phyloP scores from a whole-genome alignment of 345 rosid genomes.

The Nasturtium officinale region DNA sequence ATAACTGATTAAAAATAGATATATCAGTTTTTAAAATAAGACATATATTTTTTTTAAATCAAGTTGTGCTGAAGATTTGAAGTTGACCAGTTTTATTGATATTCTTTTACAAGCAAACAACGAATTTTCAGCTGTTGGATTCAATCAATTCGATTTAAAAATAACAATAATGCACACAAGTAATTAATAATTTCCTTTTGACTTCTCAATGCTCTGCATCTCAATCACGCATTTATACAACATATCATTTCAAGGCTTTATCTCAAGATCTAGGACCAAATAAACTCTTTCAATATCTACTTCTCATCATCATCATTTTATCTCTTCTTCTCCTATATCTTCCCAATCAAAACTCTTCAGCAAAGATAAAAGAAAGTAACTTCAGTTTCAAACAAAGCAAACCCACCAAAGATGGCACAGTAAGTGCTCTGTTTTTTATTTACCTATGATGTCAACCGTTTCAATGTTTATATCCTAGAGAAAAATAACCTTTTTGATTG shows the following conservation, averaged over 20 bases:
- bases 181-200: constrained; percentile 17
- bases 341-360: background rate
- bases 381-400: constrained; percentile 24
- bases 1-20: background rate
- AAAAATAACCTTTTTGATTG: background rate
- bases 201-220: constrained; percentile 32
- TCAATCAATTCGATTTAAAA: constrained; percentile 4
- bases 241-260: constrained; percentile 1
- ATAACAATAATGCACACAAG: constrained; percentile 13
- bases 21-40: background rate
- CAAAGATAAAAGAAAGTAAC: background rate
- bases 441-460: constrained; percentile 1
- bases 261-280: constrained; percentile 19
- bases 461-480: constrained; percentile 5
- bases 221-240: constrained; percentile 41
- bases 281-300: constrained; percentile 3
- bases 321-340: constrained; percentile 15
- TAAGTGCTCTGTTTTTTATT: constrained; percentile 25
- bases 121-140: constrained; percentile 4
- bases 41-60: background rate
- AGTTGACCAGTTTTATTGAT: constrained; percentile 20
- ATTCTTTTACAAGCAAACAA: background rate
- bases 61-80: constrained; percentile 3
- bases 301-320: constrained; percentile 10
- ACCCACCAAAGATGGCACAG: constrained; percentile 38